A percentile compares a stretch with the other conserved stretches of the same genome.
These are phyloP conservation scores for Podosphaera xanthii DNA, from an alignment of 2,329 filamentous ascomycete species.

Conservation along the genomic window DNA sequence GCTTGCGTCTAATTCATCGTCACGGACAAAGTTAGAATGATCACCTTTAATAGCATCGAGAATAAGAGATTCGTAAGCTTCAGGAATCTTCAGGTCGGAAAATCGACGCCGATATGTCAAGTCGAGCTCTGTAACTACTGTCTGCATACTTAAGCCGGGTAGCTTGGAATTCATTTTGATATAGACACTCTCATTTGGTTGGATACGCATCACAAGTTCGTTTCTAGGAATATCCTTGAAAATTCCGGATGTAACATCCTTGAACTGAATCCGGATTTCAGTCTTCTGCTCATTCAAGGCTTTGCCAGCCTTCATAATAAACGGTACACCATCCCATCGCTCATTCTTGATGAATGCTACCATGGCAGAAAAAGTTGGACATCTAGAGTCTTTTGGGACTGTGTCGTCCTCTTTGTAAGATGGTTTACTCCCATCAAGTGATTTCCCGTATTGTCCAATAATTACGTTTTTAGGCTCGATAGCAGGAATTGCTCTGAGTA, in stretches of 20 bases:
- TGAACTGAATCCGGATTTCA: slow-evolving; percentile 97
- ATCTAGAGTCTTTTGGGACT: slow-evolving; percentile 88
- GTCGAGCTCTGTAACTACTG: slow-evolving; percentile 92
- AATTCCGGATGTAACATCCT: slow-evolving; percentile 96
- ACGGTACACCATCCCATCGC: slow-evolving; percentile 95
- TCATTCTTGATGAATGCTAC: slow-evolving; percentile 99
- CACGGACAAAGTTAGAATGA: slow-evolving; percentile 97
- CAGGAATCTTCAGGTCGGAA: slow-evolving; percentile 97
- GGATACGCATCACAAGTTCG: slow-evolving; percentile 96
- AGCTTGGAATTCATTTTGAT: slow-evolving; percentile 99
- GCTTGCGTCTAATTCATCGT: slow-evolving; percentile 88
- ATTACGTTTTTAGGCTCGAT: slow-evolving; percentile 99
- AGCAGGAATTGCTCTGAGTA: slow-evolving; percentile 74
- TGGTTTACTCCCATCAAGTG: slow-evolving; percentile 85
- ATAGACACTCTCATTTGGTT: slow-evolving; percentile 98
- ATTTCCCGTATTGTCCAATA: slow-evolving; percentile 95
- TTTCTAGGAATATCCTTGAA: slow-evolving; percentile 99
- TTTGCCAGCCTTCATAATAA: slow-evolving; percentile 98
- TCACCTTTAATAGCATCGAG: slow-evolving; percentile 95
- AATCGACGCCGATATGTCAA: slow-evolving; percentile 95
- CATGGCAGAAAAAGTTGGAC: slow-evolving; percentile 93
- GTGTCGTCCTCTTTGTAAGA: slow-evolving; percentile 98
- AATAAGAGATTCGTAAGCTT: slow-evolving; percentile 95
- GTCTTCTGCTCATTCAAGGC: slow-evolving; percentile 99
- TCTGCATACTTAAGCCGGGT: slow-evolving; percentile 96